Conservation (phyloP, 805 yeast genomes). For the Yamadazyma philogaea region DNA sequence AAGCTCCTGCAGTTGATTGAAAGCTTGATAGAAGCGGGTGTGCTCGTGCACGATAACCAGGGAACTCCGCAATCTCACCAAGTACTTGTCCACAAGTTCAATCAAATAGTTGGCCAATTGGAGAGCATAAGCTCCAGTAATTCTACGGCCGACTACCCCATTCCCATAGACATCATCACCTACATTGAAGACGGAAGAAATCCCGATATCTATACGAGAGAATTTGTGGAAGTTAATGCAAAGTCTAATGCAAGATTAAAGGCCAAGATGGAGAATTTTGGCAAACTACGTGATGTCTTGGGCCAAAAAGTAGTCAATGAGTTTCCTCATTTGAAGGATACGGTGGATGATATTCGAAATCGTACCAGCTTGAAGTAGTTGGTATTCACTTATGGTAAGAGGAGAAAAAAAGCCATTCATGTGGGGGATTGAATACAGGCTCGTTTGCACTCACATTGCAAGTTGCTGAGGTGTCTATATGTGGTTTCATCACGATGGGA, state of each 20-base stretch:
- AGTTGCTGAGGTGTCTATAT: too few relatives aligned
- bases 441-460: not conserved
- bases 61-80: conserved; percentile 77
- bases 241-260: conserved; percentile 83
- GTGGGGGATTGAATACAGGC: not conserved
- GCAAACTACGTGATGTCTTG: conserved; percentile 58
- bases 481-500: too few relatives aligned
- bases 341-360: conserved; percentile 54
- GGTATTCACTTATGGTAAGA: too few relatives aligned
- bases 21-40: conserved; percentile 84
- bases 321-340: conserved; percentile 68
- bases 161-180: conserved; percentile 82
- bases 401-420: too few relatives aligned
- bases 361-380: conserved; percentile 22
- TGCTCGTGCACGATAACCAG: conserved; percentile 88
- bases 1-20: conserved; percentile 46
- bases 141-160: conserved; percentile 37
- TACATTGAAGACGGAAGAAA: conserved; percentile 96
- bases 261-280: conserved; percentile 76
- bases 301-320: conserved; percentile 69
- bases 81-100: conserved; percentile 40
- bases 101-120: conserved; percentile 40
- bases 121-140: conserved; percentile 32
- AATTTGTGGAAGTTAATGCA: conserved; percentile 91
- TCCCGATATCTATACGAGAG: conserved; percentile 95